These are phyloP conservation scores for Mytilinidion resinicola DNA, from an alignment of 495 filamentous ascomycete genomes.

Conservation along the genomic window DNA sequence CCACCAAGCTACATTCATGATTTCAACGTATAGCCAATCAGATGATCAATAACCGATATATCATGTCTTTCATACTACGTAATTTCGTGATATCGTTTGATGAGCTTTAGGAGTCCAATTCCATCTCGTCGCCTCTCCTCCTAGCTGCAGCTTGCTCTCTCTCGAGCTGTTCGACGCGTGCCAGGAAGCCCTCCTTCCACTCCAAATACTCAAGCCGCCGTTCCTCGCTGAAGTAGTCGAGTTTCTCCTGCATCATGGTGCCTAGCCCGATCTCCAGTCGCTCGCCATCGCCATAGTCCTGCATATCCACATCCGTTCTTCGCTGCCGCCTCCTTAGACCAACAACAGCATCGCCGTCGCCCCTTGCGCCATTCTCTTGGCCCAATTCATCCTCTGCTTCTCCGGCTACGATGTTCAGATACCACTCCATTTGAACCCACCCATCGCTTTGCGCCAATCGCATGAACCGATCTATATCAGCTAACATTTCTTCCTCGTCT, in stretches of 20 bases:
- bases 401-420: slow-evolving; percentile 20
- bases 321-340: slow-evolving; percentile 1
- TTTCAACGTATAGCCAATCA: too few species aligned
- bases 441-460: slow-evolving; percentile 26
- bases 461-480: slow-evolving; percentile 25
- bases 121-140: not conserved
- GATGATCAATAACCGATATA: too few species aligned
- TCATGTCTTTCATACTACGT: too few species aligned
- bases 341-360: slow-evolving; percentile 8
- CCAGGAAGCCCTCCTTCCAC: slow-evolving; percentile 68
- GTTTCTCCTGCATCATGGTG: slow-evolving; percentile 78
- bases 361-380: slow-evolving; percentile 13
- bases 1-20: too few species aligned
- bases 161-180: slow-evolving; percentile 47
- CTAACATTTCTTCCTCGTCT: slow-evolving; percentile 13
- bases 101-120: not conserved
- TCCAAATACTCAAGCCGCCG: slow-evolving; percentile 58
- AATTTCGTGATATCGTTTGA: too few species aligned
- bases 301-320: slow-evolving; percentile 13
- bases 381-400: too few species aligned
- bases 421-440: slow-evolving; percentile 36
- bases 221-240: slow-evolving; percentile 71
- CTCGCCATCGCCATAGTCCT: slow-evolving; percentile 29
- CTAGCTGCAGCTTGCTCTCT: not conserved
- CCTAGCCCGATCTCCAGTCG: slow-evolving; percentile 54